Evolutionary conservation across 768 basidiomycete species (phyloP).

Genomic region (Collybia nuda): DNA sequence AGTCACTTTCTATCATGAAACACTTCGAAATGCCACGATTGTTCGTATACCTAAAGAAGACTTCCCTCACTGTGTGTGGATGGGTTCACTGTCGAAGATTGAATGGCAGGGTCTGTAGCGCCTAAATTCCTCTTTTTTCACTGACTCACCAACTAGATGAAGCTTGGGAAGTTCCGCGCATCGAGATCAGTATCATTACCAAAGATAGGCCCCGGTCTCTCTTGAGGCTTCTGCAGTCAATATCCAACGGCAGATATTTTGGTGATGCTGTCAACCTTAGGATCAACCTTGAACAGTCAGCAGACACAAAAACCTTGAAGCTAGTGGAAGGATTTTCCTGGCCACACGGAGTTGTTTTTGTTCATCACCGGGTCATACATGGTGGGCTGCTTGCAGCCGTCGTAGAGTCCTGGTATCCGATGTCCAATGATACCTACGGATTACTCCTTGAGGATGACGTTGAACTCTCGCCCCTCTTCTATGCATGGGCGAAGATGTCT

Average conservation of each 20-base stretch:
- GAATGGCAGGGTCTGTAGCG: constrained; percentile 55
- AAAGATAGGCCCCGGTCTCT: constrained; percentile 75
- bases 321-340: constrained; percentile 54
- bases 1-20: background rate
- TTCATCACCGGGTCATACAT: constrained; percentile 75
- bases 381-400: constrained; percentile 82
- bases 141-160: constrained; percentile 23
- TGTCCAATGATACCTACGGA: constrained; percentile 70
- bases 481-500: constrained; percentile 84
- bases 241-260: constrained; percentile 58
- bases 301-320: constrained; percentile 58
- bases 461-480: constrained; percentile 82
- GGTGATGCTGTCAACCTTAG: constrained; percentile 66
- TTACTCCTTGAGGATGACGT: constrained; percentile 85
- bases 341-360: constrained; percentile 55
- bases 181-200: constrained; percentile 77
- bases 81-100: constrained; percentile 50
- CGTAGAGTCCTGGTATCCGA: constrained; percentile 89
- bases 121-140: constrained; percentile 11
- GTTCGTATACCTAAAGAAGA: constrained; percentile 50
- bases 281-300: constrained; percentile 76
- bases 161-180: constrained; percentile 70
- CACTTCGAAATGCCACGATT: constrained; percentile 21
- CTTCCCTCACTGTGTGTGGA: constrained; percentile 57
- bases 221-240: constrained; percentile 60